These are phyloP conservation scores for Pelargonium fulgidum DNA, from an alignment of 441 rosid species.

Conservation along the genomic window DNA sequence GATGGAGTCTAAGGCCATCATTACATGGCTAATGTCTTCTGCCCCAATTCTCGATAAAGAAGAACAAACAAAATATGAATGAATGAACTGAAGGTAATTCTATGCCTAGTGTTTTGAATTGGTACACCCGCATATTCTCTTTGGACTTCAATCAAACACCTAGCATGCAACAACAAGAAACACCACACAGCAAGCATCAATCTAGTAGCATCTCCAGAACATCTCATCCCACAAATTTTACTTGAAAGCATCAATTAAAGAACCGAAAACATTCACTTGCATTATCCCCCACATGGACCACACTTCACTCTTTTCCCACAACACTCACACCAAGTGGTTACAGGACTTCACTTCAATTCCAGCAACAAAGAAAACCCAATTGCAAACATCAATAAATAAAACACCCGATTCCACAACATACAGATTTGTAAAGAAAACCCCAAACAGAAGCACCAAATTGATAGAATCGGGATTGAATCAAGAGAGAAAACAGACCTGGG, in stretches of 20 bases:
- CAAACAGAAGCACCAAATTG: conserved; percentile 1
- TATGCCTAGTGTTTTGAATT: not conserved
- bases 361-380: conserved; percentile 1
- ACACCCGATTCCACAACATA: not conserved
- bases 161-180: not conserved
- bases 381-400: not conserved
- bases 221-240: not conserved
- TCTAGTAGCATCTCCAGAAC: not conserved
- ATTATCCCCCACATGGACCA: not conserved
- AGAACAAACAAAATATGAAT: not conserved
- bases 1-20: not conserved
- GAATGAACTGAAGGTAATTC: not conserved
- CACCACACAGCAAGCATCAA: not conserved
- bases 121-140: not conserved
- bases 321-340: not conserved
- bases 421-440: not conserved
- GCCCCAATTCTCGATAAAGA: not conserved
- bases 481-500: conserved; percentile 52
- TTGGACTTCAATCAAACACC: conserved; percentile 10
- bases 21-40: not conserved
- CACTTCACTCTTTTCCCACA: not conserved
- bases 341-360: not conserved
- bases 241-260: not conserved
- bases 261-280: not conserved
- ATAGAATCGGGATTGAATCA: not conserved